Evolutionary conservation across 2,329 filamentous ascomycete species (phyloP).

Genomic region (Fusarium acutatum): DNA sequence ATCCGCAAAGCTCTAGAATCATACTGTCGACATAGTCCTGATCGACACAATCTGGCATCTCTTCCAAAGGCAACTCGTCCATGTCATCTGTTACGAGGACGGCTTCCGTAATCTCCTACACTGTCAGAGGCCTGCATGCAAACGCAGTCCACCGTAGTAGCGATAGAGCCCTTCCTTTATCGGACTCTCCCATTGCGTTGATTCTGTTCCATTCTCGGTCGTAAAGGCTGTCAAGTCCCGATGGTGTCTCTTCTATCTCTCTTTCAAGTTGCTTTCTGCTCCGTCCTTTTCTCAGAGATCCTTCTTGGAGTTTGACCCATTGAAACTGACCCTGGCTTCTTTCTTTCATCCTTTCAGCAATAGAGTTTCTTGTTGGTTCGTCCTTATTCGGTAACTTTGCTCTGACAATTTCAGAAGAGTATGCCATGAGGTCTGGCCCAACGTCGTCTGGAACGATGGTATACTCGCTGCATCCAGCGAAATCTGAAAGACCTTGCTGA

Average conservation of each 20-base stretch:
- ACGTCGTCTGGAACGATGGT: neutral
- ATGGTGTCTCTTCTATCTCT: conserved; percentile 41
- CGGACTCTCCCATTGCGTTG: neutral
- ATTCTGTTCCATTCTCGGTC: conserved; percentile 45
- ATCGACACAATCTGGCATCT: neutral
- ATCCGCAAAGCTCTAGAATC: neutral
- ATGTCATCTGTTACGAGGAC: neutral
- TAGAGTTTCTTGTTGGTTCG: neutral
- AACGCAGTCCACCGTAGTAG: conserved; percentile 46
- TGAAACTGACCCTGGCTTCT: conserved; percentile 47
- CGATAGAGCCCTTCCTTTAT: conserved; percentile 33
- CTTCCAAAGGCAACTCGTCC: accelerated
- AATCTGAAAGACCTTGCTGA: accelerated
- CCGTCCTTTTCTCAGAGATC: conserved; percentile 33
- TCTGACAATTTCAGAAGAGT: conserved; percentile 30
- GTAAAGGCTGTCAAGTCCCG: conserved; percentile 42
- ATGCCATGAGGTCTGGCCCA: neutral
- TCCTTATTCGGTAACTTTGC: conserved; percentile 41
- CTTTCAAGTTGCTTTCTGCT: conserved; percentile 42
- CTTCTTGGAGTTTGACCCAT: conserved; percentile 44
- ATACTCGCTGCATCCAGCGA: accelerated
- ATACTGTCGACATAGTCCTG: neutral
- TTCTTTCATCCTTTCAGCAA: conserved; percentile 38
- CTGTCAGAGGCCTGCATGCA: conserved; percentile 12
- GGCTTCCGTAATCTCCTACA: neutral